Percentiles rank a stretch among this genome's conserved stretches.
Conservation (phyloP, 2,329 filamentous ascomycete species). For the Fusarium sulawesiense region DNA sequence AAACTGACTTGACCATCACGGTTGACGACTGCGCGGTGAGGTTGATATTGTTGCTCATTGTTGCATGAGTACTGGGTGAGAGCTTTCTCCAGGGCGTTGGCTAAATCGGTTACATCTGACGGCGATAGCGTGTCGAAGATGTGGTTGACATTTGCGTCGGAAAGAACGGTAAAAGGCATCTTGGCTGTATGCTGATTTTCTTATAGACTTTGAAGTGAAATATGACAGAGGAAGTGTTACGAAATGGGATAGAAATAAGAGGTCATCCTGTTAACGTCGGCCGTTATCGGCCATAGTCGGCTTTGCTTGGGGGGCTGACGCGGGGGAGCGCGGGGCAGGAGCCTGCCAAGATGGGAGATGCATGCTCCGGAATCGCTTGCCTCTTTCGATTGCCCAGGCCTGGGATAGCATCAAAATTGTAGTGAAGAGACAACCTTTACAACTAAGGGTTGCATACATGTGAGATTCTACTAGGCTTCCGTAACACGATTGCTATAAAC, state of each 20-base stretch:
- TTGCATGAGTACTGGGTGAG: slow-evolving; percentile 66
- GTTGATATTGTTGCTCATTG: slow-evolving; percentile 70
- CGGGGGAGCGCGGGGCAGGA: neutral
- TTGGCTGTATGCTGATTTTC: neutral
- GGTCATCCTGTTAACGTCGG: no score
- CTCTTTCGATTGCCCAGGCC: neutral
- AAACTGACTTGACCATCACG: slow-evolving; percentile 72
- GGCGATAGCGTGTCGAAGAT: slow-evolving; percentile 34
- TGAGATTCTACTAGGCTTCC: neutral
- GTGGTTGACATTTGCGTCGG: slow-evolving; percentile 39
- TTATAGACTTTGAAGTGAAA: neutral
- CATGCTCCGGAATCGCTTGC: neutral
- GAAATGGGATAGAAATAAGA: neutral
- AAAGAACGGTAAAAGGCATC: slow-evolving; percentile 45
- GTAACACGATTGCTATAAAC: neutral
- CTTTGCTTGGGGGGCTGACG: neutral
- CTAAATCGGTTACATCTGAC: slow-evolving; percentile 30
- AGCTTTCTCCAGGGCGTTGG: slow-evolving; percentile 32
- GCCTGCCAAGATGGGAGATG: neutral
- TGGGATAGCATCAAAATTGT: no score
- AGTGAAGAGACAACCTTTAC: no score
- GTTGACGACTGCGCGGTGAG: slow-evolving; percentile 69
- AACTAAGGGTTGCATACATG: no score
- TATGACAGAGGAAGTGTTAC: neutral
- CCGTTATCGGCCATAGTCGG: neutral